Percentiles rank a stretch among this genome's conserved stretches.
Conservation (phyloP, 1,284 basidiomycete genomes). For the Trametes polyzona region DNA sequence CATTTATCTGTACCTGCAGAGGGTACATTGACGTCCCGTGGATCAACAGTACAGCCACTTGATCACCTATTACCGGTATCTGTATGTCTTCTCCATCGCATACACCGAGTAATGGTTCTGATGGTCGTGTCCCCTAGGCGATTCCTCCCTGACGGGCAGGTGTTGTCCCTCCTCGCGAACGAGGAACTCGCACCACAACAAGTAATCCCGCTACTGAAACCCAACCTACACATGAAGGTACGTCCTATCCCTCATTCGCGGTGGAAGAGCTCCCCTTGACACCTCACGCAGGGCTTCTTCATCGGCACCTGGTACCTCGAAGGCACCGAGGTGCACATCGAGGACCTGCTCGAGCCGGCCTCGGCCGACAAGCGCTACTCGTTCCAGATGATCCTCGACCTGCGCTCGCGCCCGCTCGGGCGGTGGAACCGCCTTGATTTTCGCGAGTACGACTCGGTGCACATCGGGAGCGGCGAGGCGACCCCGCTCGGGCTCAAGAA, state of each 20-base stretch:
- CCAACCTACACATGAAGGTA: conserved; percentile 81
- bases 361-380: conserved; percentile 55
- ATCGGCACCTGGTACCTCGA: conserved; percentile 71
- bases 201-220: conserved; percentile 79
- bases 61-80: conserved; percentile 83
- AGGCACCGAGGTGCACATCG: conserved; percentile 61
- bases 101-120: neutral
- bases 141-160: conserved; percentile 87
- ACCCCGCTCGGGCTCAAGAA: conserved; percentile 77
- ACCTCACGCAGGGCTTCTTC: conserved; percentile 59
- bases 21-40: conserved; percentile 1
- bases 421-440: conserved; percentile 91
- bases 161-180: conserved; percentile 86
- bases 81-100: conserved; percentile 51
- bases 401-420: conserved; percentile 81
- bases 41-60: conserved; percentile 63
- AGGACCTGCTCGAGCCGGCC: conserved; percentile 59
- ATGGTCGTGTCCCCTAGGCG: conserved; percentile 51
- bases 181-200: conserved; percentile 77
- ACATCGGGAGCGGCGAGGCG: conserved; percentile 76
- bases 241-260: conserved; percentile 2
- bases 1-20: neutral
- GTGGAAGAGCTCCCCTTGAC: neutral
- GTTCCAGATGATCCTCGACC: conserved; percentile 83
- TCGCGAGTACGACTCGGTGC: conserved; percentile 73